Evolutionary conservation across 805 yeast species (phyloP).

Genomic region (Danielia oregonensis): DNA sequence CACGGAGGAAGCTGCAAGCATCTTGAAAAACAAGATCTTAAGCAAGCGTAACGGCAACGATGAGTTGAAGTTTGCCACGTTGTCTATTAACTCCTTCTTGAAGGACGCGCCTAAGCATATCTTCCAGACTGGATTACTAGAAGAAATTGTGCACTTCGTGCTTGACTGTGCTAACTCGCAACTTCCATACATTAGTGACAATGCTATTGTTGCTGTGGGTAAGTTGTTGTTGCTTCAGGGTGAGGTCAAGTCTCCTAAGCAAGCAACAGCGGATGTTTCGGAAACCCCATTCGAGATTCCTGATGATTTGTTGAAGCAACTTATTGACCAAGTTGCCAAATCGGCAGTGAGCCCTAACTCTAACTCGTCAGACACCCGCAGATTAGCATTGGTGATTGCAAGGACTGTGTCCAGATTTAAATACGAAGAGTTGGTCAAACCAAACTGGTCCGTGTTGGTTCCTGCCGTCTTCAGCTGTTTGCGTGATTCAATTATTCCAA

Average conservation of each 20-base stretch:
- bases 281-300: constrained; percentile 35
- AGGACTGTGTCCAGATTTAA: constrained; percentile 71
- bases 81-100: constrained; percentile 76
- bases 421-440: constrained; percentile 45
- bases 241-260: constrained; percentile 29
- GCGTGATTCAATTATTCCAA: constrained; percentile 85
- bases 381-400: constrained; percentile 70
- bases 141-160: constrained; percentile 49
- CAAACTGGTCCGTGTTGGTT: constrained; percentile 53
- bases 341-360: constrained; percentile 51
- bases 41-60: constrained; percentile 43
- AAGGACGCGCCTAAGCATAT: constrained; percentile 70
- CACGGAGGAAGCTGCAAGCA: constrained; percentile 57
- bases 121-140: constrained; percentile 47
- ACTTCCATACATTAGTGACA: constrained; percentile 60
- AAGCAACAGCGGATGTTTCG: constrained; percentile 11
- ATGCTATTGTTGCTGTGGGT: constrained; percentile 76
- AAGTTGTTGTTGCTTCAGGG: constrained; percentile 60
- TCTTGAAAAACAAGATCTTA: constrained; percentile 58
- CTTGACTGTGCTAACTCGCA: constrained; percentile 40
- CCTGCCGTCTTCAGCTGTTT: constrained; percentile 79
- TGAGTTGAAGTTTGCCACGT: constrained; percentile 53
- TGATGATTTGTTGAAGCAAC: constrained; percentile 34
- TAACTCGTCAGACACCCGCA: constrained; percentile 69
- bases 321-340: constrained; percentile 51